Base-by-base conservation (phyloP, 306 rosid species). In the Glycine latifolia region DNA sequence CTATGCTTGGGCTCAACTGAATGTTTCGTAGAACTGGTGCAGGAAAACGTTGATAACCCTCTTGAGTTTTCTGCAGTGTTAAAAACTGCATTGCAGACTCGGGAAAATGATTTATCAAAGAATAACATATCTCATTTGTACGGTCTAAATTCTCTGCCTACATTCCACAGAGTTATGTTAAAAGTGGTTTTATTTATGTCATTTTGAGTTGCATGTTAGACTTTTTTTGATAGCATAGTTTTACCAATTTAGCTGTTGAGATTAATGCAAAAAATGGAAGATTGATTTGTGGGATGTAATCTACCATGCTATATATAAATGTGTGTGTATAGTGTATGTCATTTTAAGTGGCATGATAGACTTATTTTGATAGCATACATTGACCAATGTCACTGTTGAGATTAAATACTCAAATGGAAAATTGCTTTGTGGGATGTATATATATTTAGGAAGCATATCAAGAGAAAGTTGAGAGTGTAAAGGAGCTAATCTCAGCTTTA, bases 91-190 rank as follows among this genome's bases (percentile, higher is more conserved):
- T 81, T 89, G 79, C 97, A 65, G 83, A 88, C 78, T 78, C 93
- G 96, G 53, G 96, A 92, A 84, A 83, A 86, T 81, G 87, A 90
- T 79, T 59, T 70, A 73, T 83, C 71, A 75, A 93, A 93, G 97
- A 89, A 87, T 71, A 89, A 85, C 44, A 98, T 91, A 77, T 91
- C 98, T 85, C 97, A 95, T 89, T 83, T 95, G 99, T 95, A 93
- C 69, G 97, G 79, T 81, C 87, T 82, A 75, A 84, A 69, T 62
- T 86, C 78, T 85, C 67, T 83, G 47, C 76, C 53, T 62, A 79
- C 39, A 49, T 72, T 58, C 41, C 52, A 66, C 55, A 47, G 14
- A 8, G 62, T 72, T 81, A 60, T 62, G 61, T 66, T 78, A 14
- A 43, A 35, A 31, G 66, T 71, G 58, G 59, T 70, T n/a, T 46